Evolutionary conservation across 2,329 filamentous ascomycete genomes (phyloP).

Genomic region (Coniochaeta hoffmannii): DNA sequence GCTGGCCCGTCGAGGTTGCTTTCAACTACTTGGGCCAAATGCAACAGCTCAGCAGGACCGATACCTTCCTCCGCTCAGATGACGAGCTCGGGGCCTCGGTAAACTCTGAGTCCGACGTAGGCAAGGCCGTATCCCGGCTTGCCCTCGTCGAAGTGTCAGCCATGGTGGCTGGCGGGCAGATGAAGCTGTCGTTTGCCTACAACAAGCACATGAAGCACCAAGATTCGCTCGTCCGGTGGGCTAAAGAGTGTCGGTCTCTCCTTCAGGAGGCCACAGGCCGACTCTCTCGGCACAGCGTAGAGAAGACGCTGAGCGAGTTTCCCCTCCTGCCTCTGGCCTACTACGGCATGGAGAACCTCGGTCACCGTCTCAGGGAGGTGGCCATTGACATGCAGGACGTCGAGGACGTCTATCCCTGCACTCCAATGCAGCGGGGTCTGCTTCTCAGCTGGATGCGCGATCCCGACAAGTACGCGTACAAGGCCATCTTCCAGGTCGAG

Average conservation of each 20-base stretch:
- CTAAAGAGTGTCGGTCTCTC: conserved; percentile 10
- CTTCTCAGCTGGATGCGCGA: conserved; percentile 23
- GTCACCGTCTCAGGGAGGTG: conserved; percentile 13
- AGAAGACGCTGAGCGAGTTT: conserved; percentile 24
- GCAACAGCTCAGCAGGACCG: conserved; percentile 32
- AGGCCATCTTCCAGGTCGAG: conserved; percentile 12
- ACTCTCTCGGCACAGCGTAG: conserved; percentile 8
- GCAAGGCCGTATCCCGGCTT: conserved; percentile 15
- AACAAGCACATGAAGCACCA: conserved; percentile 16
- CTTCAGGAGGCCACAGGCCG: conserved; percentile 9
- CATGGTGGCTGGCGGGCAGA: conserved; percentile 13
- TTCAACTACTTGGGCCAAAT: conserved; percentile 42
- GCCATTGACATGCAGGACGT: conserved; percentile 14
- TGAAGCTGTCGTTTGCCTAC: conserved; percentile 17
- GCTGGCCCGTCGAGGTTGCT: conserved; percentile 33
- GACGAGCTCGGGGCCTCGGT: conserved; percentile 15
- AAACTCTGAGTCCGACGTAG: conserved; percentile 12
- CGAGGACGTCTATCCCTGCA: conserved; percentile 29
- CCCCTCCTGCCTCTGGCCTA: conserved; percentile 24
- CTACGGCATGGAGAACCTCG: conserved; percentile 17
- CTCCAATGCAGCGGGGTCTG: conserved; percentile 28
- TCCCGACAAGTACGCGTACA: conserved; percentile 17
- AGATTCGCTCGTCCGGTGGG: conserved; percentile 11
- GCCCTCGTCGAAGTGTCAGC: conserved; percentile 17
- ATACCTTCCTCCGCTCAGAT: conserved; percentile 9